Evolutionary conservation across 2,329 filamentous ascomycete species (phyloP), one percentile per base, ranked within the genome.

Genomic region (Penicillium sp.): DNA sequence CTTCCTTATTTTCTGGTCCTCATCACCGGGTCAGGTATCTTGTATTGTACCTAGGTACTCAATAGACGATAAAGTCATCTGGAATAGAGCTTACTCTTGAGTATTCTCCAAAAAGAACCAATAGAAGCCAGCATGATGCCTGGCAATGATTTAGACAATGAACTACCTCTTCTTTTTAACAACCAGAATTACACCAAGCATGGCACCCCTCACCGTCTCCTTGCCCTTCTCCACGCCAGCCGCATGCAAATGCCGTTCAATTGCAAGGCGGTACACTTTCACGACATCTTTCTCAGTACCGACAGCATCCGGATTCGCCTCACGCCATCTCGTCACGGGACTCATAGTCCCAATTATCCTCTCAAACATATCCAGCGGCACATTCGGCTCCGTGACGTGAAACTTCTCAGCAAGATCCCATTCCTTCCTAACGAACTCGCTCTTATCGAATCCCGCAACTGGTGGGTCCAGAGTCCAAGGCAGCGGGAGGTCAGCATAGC

Each of bases 401-500:
- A 56, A 56, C 4, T 68, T 64, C 7, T 50, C 51, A 5, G 42
- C 51, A 9, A 46, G 20, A 7, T 43, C 50, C 76, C 76, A 81
- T 8, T 76, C 72, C 47, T 66, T 70, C 1, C 75, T 65, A 6
- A 67, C 49, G 42, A 78, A 77, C 0, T 60, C 61, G 0, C 18
- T 44, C 58, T 71, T 38, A 3, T 75, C 68, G 53, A 81, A 77
- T 1, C 59, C 72, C 0, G 49, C 9, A 0, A 72, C 63, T 0
- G 68, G 61, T 1, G 54, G 42, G 3, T 60, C 56, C 6, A 73
- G 18, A 0, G 66, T 70, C 80, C 79, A 83, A 0, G 80, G 80
- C 13, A 82, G 64, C 3, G 55, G 56, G 3, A 81, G 64, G 18
- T 68, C 61, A 1, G 47, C 42, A 59, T 81, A 82, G 8, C 69